Conservation (phyloP, 805 yeast genomes). For the Zygosaccharomyces kombuchaensis region DNA sequence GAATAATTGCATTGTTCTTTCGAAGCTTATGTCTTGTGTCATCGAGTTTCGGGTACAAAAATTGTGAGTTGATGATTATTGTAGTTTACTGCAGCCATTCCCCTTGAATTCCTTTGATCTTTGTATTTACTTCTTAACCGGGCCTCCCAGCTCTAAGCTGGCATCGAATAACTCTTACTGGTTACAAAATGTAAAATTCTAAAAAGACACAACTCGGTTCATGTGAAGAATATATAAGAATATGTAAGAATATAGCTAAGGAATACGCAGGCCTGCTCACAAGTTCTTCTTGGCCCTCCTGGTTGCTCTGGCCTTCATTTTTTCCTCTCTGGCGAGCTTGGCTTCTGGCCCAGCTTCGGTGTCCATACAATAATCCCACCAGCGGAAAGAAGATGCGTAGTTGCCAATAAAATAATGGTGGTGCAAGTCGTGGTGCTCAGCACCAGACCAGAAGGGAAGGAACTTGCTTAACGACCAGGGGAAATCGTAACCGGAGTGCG, state of each 20-base stretch:
- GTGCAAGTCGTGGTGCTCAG: conserved; percentile 93
- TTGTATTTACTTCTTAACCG: too few relatives aligned
- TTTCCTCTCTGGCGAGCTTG: conserved; percentile 59
- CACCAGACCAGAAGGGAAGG: conserved; percentile 93
- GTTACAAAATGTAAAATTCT: too few relatives aligned
- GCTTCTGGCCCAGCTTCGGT: conserved; percentile 81
- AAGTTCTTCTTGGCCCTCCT: conserved; percentile 30
- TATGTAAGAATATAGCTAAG: background rate
- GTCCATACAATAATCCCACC: conserved; percentile 81
- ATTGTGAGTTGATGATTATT: too few relatives aligned
- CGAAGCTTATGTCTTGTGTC: too few relatives aligned
- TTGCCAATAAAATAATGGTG: conserved; percentile 91
- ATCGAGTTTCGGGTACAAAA: too few relatives aligned
- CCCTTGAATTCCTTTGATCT: too few relatives aligned
- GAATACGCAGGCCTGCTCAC: background rate
- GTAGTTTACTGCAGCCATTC: too few relatives aligned
- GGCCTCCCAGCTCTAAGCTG: too few relatives aligned
- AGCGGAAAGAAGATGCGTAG: conserved; percentile 85
- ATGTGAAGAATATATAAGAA: background rate
- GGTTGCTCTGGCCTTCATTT: conserved; percentile 49
- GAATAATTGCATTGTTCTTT: too few relatives aligned
- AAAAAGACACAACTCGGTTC: too few relatives aligned
- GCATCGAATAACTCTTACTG: too few relatives aligned
- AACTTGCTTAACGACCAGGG: conserved; percentile 89
- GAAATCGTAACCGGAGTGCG: conserved; percentile 94